Evolutionary conservation across 495 filamentous ascomycete species (phyloP).

Genomic region (Copromyces sp.): DNA sequence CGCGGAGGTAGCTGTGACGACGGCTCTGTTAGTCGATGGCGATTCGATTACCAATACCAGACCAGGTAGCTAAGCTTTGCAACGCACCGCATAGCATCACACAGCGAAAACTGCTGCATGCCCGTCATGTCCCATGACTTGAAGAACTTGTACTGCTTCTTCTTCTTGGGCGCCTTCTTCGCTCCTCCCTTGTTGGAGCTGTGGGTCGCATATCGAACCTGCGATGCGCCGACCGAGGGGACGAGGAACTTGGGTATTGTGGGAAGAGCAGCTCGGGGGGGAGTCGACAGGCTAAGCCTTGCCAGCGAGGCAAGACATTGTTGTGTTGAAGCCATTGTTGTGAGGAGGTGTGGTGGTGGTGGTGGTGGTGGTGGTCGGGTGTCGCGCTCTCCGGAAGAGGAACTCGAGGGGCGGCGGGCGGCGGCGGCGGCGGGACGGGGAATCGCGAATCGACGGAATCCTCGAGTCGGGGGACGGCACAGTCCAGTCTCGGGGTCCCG

Average conservation of each 20-base stretch:
- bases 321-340: conserved; percentile 32
- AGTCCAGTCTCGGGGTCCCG: neutral
- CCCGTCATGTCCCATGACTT: conserved; percentile 48
- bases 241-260: conserved; percentile 34
- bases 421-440: neutral
- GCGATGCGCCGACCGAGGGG: conserved; percentile 24
- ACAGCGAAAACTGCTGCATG: conserved; percentile 63
- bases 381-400: neutral
- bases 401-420: neutral
- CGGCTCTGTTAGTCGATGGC: too few species aligned
- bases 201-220: conserved; percentile 30
- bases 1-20: conserved; percentile 65
- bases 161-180: conserved; percentile 39
- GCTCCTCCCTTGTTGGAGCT: conserved; percentile 20
- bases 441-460: conserved; percentile 4
- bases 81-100: conserved; percentile 84
- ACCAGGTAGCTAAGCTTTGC: neutral
- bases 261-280: conserved; percentile 21
- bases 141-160: conserved; percentile 55
- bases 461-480: neutral
- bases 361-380: neutral
- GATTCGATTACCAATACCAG: too few species aligned
- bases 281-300: conserved; percentile 39
- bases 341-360: neutral
- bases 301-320: conserved; percentile 53